These are phyloP conservation scores for Trypanosoma conorhini DNA, from an alignment of 208 protist species.

Conservation along the genomic window DNA sequence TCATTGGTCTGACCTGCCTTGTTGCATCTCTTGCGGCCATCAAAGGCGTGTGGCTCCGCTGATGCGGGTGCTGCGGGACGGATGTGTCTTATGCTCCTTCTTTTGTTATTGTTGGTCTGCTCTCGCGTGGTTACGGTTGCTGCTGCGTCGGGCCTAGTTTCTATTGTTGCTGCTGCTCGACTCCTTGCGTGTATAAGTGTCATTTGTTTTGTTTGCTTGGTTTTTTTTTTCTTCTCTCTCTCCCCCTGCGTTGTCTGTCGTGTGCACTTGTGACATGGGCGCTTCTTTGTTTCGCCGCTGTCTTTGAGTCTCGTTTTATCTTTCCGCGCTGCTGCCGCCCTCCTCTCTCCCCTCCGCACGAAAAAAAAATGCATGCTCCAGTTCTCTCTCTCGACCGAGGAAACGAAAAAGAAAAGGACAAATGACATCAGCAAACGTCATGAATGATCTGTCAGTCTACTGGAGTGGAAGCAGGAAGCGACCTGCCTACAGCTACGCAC, in stretches of 20 bases:
- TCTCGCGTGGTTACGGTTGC: too few species aligned
- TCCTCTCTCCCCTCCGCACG: too few species aligned
- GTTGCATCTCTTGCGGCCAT: too few species aligned
- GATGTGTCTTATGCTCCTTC: too few species aligned
- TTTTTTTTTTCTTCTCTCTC: too few species aligned
- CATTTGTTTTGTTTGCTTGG: background rate
- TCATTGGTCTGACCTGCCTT: too few species aligned
- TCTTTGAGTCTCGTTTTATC: background rate
- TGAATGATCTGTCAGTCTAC: constrained; percentile 39
- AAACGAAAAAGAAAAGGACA: background rate
- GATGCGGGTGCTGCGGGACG: too few species aligned
- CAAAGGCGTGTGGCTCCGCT: too few species aligned
- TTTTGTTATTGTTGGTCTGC: too few species aligned
- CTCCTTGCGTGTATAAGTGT: background rate
- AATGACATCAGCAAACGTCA: background rate
- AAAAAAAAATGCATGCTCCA: background rate
- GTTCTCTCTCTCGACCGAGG: background rate
- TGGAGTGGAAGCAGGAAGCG: constrained; percentile 35
- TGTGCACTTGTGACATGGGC: background rate
- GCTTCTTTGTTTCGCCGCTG: background rate
- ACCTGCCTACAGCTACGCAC: constrained; percentile 52
- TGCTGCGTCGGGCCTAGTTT: too few species aligned
- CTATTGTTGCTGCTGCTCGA: too few species aligned
- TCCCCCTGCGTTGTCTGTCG: background rate
- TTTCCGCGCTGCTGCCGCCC: constrained; percentile 7